Evolutionary conservation across 1,284 basidiomycete species (phyloP), one percentile per base, ranked within the genome.

Genomic region (Sporisorium sorghi): DNA sequence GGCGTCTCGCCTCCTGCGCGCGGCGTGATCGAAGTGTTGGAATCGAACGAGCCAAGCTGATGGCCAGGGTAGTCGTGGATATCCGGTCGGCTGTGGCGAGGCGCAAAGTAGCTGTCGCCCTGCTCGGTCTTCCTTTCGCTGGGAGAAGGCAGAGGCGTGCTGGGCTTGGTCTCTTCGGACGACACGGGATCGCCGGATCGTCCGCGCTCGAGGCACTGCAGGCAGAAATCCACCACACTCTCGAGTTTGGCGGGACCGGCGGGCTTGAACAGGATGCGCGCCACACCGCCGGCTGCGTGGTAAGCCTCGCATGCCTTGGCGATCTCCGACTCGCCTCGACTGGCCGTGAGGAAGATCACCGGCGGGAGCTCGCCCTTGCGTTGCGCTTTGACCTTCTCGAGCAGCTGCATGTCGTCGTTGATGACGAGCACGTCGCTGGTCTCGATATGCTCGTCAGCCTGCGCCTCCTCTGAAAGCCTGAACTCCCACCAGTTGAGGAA

Each of bases 191-290:
- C 71, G 6, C 80, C 80, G 1, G 57, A 62, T 15, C 53, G 49
- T 42, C 51, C 65, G 24, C 72, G 76, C 47, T 85, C 83, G 17
- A 90, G 85, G 23, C 89, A 88, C 74, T 91, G 89, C 24, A 92
- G 81, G 74, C 90, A 90, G n/a, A 91, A 88, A 79, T 90, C 90
- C 55, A 96, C 86, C 6, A 90, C 88, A 15, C 88, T 83, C 35
- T 90, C 88, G 57, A 97, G 87, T 32, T 91, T 89, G 51, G 89
- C 89, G 0, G 94, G 94, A 0, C 94, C 93, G 28, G 90, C 90
- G 3, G 94, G 94, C 84, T 97, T 97, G 88, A 91, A 93, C 23
- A 96, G 86, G 39, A 94, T 87, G 15, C 92, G 89, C 83, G 91
- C 92, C 84, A 93, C 92, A 30, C 94, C 93, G 19, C 94, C 94